These are phyloP conservation scores for Aspergillus ustus DNA, from an alignment of 2,329 filamentous ascomycete genomes.

Conservation along the genomic window DNA sequence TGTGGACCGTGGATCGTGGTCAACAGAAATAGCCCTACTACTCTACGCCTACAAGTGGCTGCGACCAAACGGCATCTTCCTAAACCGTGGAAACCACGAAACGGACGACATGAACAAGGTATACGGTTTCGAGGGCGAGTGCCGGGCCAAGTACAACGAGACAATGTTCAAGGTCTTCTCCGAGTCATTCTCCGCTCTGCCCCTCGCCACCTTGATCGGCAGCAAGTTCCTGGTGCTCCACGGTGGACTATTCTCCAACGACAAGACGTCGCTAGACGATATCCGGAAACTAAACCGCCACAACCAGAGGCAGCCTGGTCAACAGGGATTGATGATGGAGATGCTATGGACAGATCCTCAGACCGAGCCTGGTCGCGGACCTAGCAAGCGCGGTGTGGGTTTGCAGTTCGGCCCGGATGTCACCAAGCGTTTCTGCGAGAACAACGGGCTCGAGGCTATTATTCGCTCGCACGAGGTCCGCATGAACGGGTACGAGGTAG, in stretches of 20 bases:
- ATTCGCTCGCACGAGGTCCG: slow-evolving; percentile 97
- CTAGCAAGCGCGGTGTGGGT: slow-evolving; percentile 94
- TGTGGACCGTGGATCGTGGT: slow-evolving; percentile 97
- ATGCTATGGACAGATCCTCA: slow-evolving; percentile 99
- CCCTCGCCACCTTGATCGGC: slow-evolving; percentile 88
- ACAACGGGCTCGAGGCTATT: slow-evolving; percentile 90
- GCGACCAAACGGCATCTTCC: slow-evolving; percentile 82
- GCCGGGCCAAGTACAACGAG: slow-evolving; percentile 97
- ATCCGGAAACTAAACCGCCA: slow-evolving; percentile 92
- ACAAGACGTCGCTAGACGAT: slow-evolving; percentile 88
- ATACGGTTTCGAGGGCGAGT: slow-evolving; percentile 98
- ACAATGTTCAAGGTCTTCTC: slow-evolving; percentile 96
- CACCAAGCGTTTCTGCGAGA: slow-evolving; percentile 95
- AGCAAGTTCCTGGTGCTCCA: slow-evolving; percentile 90
- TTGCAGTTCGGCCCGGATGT: slow-evolving; percentile 97
- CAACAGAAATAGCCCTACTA: slow-evolving; percentile 90
- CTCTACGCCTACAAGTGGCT: slow-evolving; percentile 98
- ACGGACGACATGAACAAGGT: slow-evolving; percentile 99
- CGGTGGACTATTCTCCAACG: slow-evolving; percentile 91
- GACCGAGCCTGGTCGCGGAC: slow-evolving; percentile 79
- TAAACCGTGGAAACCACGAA: slow-evolving; percentile 98
- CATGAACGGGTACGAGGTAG: slow-evolving; percentile 99
- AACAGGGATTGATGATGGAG: slow-evolving; percentile 98
- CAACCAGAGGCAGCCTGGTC: slow-evolving; percentile 88
- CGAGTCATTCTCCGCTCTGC: slow-evolving; percentile 93